Conservation (phyloP, 2,329 filamentous ascomycete species). For the Fusarium azukiicola region DNA sequence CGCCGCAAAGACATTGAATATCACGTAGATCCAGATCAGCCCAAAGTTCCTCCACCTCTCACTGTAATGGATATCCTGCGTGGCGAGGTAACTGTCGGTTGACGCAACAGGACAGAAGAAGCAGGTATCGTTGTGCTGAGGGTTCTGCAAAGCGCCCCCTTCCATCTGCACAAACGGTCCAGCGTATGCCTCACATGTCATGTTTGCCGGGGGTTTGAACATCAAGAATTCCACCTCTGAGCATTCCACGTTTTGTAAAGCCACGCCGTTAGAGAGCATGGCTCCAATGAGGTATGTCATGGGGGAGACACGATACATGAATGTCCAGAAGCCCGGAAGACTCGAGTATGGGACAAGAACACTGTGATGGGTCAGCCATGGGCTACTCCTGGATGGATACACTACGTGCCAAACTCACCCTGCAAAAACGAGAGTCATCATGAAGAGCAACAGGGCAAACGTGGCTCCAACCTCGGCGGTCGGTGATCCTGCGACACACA, state of each 20-base stretch:
- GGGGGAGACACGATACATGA: constrained; percentile 38
- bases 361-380: neutral
- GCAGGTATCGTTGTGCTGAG: constrained; percentile 26
- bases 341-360: constrained; percentile 2
- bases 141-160: constrained; percentile 71
- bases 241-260: constrained; percentile 13
- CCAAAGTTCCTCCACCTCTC: constrained; percentile 36
- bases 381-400: constrained; percentile 70
- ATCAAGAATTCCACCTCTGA: constrained; percentile 16
- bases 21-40: constrained; percentile 27
- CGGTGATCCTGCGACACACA: constrained; percentile 33
- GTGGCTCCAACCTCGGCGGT: constrained; percentile 48
- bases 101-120: constrained; percentile 24
- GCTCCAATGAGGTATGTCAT: constrained; percentile 37
- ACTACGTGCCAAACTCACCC: constrained; percentile 69
- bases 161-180: constrained; percentile 62
- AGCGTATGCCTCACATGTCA: constrained; percentile 75
- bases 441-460: constrained; percentile 65
- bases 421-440: constrained; percentile 48
- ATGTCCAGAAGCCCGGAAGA: constrained; percentile 36
- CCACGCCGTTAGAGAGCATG: constrained; percentile 25
- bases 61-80: constrained; percentile 19
- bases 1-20: constrained; percentile 22
- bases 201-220: constrained; percentile 42
- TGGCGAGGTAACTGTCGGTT: constrained; percentile 11